Conservation (phyloP, 352 stramenopile genomes). For the Phytophthora macrochlamydospora region DNA sequence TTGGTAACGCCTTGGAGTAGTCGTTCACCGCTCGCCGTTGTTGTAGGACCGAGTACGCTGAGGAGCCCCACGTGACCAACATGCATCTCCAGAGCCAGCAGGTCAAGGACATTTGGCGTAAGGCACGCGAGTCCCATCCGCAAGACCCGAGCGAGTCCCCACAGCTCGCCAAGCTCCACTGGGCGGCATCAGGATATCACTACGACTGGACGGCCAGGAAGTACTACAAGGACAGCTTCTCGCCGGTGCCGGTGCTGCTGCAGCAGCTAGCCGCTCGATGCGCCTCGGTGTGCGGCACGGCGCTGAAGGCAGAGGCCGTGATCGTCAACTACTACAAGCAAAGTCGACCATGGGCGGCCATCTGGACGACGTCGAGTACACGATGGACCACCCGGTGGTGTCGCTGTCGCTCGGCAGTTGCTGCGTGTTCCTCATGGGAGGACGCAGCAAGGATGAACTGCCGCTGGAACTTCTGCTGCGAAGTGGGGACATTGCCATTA, state of each 20-base stretch:
- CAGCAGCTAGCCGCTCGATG: conserved; percentile 44
- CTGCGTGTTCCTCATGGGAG: conserved; percentile 82
- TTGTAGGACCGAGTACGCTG: conserved; percentile 65
- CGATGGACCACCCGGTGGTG: conserved; percentile 82
- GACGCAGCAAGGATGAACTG: conserved; percentile 58
- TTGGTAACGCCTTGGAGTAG: background rate
- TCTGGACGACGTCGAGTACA: conserved; percentile 85
- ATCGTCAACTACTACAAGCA: conserved; percentile 89
- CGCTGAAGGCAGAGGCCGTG: conserved; percentile 63
- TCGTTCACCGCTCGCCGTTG: background rate
- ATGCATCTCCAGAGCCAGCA: conserved; percentile 72
- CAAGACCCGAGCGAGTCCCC: conserved; percentile 43
- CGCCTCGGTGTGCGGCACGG: conserved; percentile 60
- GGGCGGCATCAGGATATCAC: conserved; percentile 74
- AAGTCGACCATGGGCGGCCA: conserved; percentile 80
- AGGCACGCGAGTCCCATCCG: conserved; percentile 42
- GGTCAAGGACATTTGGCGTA: conserved; percentile 54
- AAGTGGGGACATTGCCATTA: conserved; percentile 73
- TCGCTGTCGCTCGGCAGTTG: conserved; percentile 75
- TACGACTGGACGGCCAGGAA: conserved; percentile 84
- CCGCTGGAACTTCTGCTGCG: conserved; percentile 69
- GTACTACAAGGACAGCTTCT: conserved; percentile 66
- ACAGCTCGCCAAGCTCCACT: conserved; percentile 70
- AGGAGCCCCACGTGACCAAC: conserved; percentile 79
- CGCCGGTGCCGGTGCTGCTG: conserved; percentile 52